Percentiles rank a stretch among this genome's conserved stretches.
These are phyloP conservation scores for Populus hybrid DNA, from an alignment of 441 rosid genomes.

Conservation along the genomic window DNA sequence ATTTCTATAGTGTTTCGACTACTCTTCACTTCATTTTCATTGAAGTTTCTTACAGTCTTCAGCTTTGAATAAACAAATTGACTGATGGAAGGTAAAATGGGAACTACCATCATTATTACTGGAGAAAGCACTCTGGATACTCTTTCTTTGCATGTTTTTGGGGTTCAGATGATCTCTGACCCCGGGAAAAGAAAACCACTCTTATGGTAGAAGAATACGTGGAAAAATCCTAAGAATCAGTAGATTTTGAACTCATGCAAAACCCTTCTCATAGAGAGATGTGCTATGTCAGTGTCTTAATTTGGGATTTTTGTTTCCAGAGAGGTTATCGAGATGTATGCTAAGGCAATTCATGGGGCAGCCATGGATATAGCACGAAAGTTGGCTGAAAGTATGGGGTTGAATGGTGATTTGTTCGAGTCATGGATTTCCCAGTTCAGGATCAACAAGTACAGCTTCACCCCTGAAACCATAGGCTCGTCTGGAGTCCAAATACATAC, in stretches of 20 bases:
- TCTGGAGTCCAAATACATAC: conserved; percentile 82
- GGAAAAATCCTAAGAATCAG: background rate
- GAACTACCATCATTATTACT: background rate
- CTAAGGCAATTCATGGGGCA: conserved; percentile 46
- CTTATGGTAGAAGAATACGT: background rate
- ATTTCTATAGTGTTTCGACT: background rate
- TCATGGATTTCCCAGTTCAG: conserved; percentile 79
- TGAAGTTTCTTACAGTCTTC: background rate
- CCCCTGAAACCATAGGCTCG: conserved; percentile 58
- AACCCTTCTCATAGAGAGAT: background rate
- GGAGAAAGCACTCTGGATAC: background rate
- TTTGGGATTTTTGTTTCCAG: conserved; percentile 25
- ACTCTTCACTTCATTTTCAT: background rate
- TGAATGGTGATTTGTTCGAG: conserved; percentile 30
- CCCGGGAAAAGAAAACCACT: background rate
- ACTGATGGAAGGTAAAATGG: background rate
- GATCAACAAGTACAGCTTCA: conserved; percentile 81
- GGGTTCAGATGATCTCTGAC: background rate
- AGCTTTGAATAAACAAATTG: background rate
- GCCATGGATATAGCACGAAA: conserved; percentile 44
- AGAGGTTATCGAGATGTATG: conserved; percentile 54
- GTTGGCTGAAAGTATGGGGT: conserved; percentile 52
- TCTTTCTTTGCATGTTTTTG: background rate
- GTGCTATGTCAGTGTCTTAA: background rate
- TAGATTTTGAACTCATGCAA: background rate